A percentile compares a stretch with the other conserved stretches of the same genome.
Evolutionary conservation across 2,329 filamentous ascomycete genomes (phyloP).

Genomic region (Cladobotryum protrusum): DNA sequence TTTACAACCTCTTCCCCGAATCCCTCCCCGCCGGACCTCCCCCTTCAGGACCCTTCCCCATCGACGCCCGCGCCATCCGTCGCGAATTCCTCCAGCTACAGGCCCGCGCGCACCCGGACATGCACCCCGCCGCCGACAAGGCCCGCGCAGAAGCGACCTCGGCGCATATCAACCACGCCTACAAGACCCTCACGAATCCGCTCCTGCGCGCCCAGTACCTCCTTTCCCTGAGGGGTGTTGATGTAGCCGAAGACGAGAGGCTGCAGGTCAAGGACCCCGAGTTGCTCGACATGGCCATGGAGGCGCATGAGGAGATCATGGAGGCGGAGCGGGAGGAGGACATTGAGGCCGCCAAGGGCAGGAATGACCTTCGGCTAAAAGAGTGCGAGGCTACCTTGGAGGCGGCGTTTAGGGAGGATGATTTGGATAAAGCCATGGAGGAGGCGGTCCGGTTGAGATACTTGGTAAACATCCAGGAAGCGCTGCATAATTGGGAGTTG

Average conservation of each 20-base stretch:
- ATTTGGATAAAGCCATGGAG: slow-evolving; percentile 58
- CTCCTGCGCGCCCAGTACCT: slow-evolving; percentile 84
- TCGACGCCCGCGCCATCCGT: slow-evolving; percentile 65
- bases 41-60: slow-evolving; percentile 65
- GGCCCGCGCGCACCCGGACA: slow-evolving; percentile 67
- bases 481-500: slow-evolving; percentile 75
- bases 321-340: slow-evolving; percentile 62
- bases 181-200: slow-evolving; percentile 74
- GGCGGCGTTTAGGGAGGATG: slow-evolving; percentile 57
- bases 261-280: slow-evolving; percentile 61
- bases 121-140: slow-evolving; percentile 47
- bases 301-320: slow-evolving; percentile 71
- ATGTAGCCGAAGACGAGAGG: slow-evolving; percentile 73
- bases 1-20: slow-evolving; percentile 84
- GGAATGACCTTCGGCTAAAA: slow-evolving; percentile 63
- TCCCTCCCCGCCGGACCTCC: slow-evolving; percentile 74
- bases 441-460: slow-evolving; percentile 79
- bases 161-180: slow-evolving; percentile 83
- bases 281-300: slow-evolving; percentile 72
- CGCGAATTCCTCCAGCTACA: slow-evolving; percentile 85
- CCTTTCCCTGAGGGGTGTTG: slow-evolving; percentile 65
- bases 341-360: slow-evolving; percentile 49
- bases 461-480: slow-evolving; percentile 83
- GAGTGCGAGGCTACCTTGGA: slow-evolving; percentile 58
- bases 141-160: slow-evolving; percentile 68